These are phyloP conservation scores for Fusarium sp. DNA, from an alignment of 2,329 filamentous ascomycete genomes.

Conservation along the genomic window DNA sequence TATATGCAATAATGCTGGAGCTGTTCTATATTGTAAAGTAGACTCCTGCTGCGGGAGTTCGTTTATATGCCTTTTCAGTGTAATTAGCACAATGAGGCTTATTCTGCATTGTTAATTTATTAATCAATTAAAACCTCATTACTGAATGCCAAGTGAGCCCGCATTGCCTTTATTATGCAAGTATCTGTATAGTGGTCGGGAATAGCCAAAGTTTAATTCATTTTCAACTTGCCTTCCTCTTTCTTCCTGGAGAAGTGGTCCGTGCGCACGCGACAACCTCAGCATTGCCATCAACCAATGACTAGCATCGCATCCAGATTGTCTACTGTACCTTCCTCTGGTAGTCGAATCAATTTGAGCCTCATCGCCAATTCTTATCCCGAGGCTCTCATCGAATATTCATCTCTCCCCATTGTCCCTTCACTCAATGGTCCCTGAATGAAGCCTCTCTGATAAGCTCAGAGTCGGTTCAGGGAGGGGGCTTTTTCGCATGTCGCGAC, in stretches of 20 bases:
- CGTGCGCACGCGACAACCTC: slow-evolving; percentile 43
- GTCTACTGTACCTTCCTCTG: neutral
- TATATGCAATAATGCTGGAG: neutral
- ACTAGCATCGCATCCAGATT: slow-evolving; percentile 36
- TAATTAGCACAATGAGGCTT: neutral
- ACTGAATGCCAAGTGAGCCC: neutral
- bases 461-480: slow-evolving; percentile 45
- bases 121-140: neutral
- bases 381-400: slow-evolving; percentile 1
- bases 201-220: slow-evolving; percentile 31
- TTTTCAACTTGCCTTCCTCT: slow-evolving; percentile 26
- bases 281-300: slow-evolving; percentile 38
- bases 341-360: slow-evolving; percentile 6
- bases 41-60: neutral
- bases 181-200: neutral
- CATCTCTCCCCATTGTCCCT: neutral
- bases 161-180: neutral
- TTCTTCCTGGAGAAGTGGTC: slow-evolving; percentile 15
- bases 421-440: slow-evolving; percentile 38
- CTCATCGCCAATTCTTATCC: slow-evolving; percentile 13
- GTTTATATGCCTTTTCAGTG: neutral
- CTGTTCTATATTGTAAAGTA: neutral
- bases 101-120: neutral
- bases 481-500: slow-evolving; percentile 40
- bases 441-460: slow-evolving; percentile 37